Base-by-base conservation (phyloP, 2,329 filamentous ascomycete genomes). In the Penicillium thymicola region DNA sequence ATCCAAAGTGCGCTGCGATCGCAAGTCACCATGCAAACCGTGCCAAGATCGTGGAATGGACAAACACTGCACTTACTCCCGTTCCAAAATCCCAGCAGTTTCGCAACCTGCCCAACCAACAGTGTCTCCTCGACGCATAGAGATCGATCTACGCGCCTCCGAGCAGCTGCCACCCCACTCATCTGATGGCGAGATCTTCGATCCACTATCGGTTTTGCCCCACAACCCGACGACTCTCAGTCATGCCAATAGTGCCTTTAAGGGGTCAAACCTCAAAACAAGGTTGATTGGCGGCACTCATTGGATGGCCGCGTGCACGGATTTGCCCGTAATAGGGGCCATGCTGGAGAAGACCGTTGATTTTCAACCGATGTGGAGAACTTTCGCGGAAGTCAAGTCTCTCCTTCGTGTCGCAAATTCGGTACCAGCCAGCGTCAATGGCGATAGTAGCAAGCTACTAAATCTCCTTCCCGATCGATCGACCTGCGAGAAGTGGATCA, bases 1-100 rank as follows among this genome's bases (percentile, higher is more conserved):
- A 47, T 47, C 25, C 25, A 47, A 53, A 40, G 51, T 53, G 3
- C 51, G 51, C 34, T 54, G 43, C 51, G 43, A 54, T 47, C 51
- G 51, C 51, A 54, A 48, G 43, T 32, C 51, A 41, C 51, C 51
- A 54, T 54, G 34, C 34, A 54, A 54, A 30, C 51, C 34, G 10
- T 54, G 51, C n/a, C 51, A 54, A 54, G 51, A 48, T 47, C 42
- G 51, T 18, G 51, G 42, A 32, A 25, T 30, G 11, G n/a, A 3
- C 6, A 44, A 10, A 30, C 27, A 30, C 11, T 44, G 42, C 27
- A 21, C 27, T 14, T 44, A 44, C n/a, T 21, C 42, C 27, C 3
- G 27, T 9, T 14, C 27, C 3, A 44, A 30, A 44, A 8, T n/a
- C 5, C 5, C n/a, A 30, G n/a, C 11, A 41, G 40, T 23, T 5